Percentiles rank a stretch among this genome's conserved stretches.
These are phyloP conservation scores for Podosphaera leucotricha DNA, from an alignment of 2,329 filamentous ascomycete species.

Conservation along the genomic window DNA sequence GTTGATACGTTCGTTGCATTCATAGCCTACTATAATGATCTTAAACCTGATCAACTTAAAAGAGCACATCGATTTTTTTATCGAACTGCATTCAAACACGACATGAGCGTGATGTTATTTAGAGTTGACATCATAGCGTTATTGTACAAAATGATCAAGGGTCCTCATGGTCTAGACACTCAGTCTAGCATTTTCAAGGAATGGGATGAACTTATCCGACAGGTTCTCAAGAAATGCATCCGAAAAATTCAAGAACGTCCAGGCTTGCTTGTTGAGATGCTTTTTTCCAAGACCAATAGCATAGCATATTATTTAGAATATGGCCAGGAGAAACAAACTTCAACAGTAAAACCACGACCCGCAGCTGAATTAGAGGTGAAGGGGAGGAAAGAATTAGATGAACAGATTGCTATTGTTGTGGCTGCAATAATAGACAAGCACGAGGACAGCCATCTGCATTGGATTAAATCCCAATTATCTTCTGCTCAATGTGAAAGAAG, in stretches of 20 bases:
- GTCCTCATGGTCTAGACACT: slow-evolving; percentile 50
- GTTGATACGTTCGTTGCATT: slow-evolving; percentile 77
- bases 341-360: slow-evolving; percentile 38
- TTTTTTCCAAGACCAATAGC: slow-evolving; percentile 76
- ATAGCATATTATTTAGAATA: slow-evolving; percentile 78
- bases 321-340: slow-evolving; percentile 60
- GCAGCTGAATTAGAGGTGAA: slow-evolving; percentile 71
- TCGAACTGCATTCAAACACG: slow-evolving; percentile 81
- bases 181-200: slow-evolving; percentile 50
- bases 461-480: slow-evolving; percentile 51
- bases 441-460: slow-evolving; percentile 51
- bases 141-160: slow-evolving; percentile 80
- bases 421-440: slow-evolving; percentile 59
- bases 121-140: slow-evolving; percentile 75
- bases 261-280: slow-evolving; percentile 67
- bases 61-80: slow-evolving; percentile 87
- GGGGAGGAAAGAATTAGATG: slow-evolving; percentile 35
- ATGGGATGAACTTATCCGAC: slow-evolving; percentile 74
- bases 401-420: slow-evolving; percentile 56
- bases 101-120: slow-evolving; percentile 71
- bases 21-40: slow-evolving; percentile 55
- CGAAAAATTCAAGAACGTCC: slow-evolving; percentile 72
- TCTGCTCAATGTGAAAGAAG: slow-evolving; percentile 49
- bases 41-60: slow-evolving; percentile 62
- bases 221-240: slow-evolving; percentile 58